Percentiles rank a stretch among this genome's conserved stretches.
These are phyloP conservation scores for Alternaria ventricosa DNA, from an alignment of 2,329 filamentous ascomycete species.

Conservation along the genomic window DNA sequence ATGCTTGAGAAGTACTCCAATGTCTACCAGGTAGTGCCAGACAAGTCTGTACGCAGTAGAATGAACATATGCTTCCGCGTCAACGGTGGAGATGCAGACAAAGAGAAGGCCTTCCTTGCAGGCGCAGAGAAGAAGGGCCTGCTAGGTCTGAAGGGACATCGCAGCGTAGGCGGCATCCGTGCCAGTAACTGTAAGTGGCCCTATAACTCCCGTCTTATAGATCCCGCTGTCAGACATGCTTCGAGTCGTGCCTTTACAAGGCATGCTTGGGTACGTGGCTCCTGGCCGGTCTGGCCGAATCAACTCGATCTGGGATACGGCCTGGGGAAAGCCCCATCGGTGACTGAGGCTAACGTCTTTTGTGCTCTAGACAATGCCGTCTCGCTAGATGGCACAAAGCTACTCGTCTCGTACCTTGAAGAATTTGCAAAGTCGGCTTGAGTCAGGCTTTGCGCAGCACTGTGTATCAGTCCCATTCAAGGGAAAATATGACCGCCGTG, in stretches of 20 bases:
- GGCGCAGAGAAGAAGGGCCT: constrained; percentile 72
- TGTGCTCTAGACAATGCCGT: constrained; percentile 73
- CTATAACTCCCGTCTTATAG: constrained; percentile 9
- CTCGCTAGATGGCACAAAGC: constrained; percentile 68
- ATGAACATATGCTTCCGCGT: constrained; percentile 98
- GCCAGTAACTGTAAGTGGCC: constrained; percentile 71
- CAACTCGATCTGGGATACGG: constrained; percentile 4
- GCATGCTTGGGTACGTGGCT: constrained; percentile 22
- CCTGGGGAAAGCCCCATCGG: constrained; percentile 3
- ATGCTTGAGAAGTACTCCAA: constrained; percentile 76
- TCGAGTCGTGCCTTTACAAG: neutral
- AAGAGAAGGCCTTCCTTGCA: constrained; percentile 81
- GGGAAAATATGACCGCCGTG: neutral
- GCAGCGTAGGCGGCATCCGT: constrained; percentile 84
- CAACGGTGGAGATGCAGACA: constrained; percentile 66
- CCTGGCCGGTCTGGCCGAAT: neutral
- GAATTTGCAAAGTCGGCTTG: constrained; percentile 58
- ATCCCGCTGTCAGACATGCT: constrained; percentile 10
- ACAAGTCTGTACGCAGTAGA: constrained; percentile 76
- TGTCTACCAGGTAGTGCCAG: constrained; percentile 79
- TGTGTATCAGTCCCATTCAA: neutral
- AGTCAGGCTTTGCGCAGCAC: constrained; percentile 20
- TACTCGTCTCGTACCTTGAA: constrained; percentile 70
- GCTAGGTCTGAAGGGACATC: constrained; percentile 85
- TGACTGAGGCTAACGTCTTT: constrained; percentile 22